Evolutionary conservation across 805 yeast species (phyloP), one percentile per base, ranked within the genome.

Genomic region (Suhomyces kilbournensis): DNA sequence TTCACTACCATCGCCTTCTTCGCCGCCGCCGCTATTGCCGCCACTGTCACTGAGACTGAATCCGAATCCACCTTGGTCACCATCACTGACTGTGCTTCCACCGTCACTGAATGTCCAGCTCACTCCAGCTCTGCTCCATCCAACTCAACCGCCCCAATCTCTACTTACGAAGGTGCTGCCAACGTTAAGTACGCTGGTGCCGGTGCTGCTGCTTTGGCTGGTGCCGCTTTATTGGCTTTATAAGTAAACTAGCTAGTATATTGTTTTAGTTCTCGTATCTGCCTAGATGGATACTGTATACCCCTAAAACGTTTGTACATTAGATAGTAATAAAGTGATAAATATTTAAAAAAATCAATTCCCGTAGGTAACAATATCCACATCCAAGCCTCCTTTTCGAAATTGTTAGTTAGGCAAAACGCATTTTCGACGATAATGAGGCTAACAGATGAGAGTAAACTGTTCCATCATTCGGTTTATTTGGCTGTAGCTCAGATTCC

Each of bases 391-490:
- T 32, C 35, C 3, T 32, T 32, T 32, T 32, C 17, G 17, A 32
- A n/a, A 6, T 32, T 12, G 32, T 28, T 5, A 28, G 32, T 28
- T 32, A 15, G 17, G 17, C 17, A 32, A 32, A n/a, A n/a, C 17
- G 17, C 3, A 32, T 12, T n/a, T 4, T 32, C n/a, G 15, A n/a
- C 35, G 8, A n/a, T 6, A 32, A 53, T 56, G 54, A 66, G 60
- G 44, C 49, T 70, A 19, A 62, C 65, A 0, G 75, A 82, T 48
- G 86, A 83, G 56, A 74, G 81, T 0, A 71, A 75, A 49, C 79
- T 80, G 7, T 87, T 87, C 63, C 83, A 84, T 60, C 69, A 75
- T 44, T 84, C 84, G 0, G 90, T 86, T 0, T 88, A 83, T 60
- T 69, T 75, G 4, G 69, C 79, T 3, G 83, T 80, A 1, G 69